Percentiles rank a stretch among this genome's conserved stretches.
Conservation (phyloP, 305 asterid species). For the Solanum hybrid region DNA sequence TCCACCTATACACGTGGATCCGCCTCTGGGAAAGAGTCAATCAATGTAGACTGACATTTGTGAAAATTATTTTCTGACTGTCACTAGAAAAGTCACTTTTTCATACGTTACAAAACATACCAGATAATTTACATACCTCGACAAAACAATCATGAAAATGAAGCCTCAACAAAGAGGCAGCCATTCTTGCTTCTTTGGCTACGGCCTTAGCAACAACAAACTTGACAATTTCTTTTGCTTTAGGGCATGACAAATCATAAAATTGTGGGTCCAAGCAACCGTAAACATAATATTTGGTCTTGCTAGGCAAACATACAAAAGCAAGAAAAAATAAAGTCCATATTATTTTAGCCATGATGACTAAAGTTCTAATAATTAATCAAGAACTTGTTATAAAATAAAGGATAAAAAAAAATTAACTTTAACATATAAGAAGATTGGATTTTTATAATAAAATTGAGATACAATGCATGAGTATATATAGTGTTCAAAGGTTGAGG, state of each 20-base stretch:
- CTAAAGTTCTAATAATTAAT: neutral
- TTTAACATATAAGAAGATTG: neutral
- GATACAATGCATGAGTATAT: neutral
- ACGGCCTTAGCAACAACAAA: slow-evolving; percentile 66
- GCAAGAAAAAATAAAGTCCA: slow-evolving; percentile 25
- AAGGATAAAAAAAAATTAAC: neutral
- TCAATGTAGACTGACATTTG: neutral
- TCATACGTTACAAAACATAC: neutral
- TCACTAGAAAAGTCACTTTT: neutral
- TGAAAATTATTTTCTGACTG: neutral
- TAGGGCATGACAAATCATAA: slow-evolving; percentile 67
- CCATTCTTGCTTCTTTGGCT: slow-evolving; percentile 73
- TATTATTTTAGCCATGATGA: slow-evolving; percentile 26
- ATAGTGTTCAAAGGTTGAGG: neutral
- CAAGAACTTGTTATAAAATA: neutral
- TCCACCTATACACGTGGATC: too few relatives aligned
- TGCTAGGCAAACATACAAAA: slow-evolving; percentile 37
- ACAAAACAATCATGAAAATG: slow-evolving; percentile 94
- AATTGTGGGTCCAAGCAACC: slow-evolving; percentile 70
- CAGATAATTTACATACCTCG: slow-evolving; percentile 24
- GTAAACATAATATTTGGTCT: slow-evolving; percentile 24
- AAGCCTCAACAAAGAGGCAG: slow-evolving; percentile 81
- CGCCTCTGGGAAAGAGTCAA: too few relatives aligned
- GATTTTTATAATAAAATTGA: neutral
- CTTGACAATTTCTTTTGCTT: slow-evolving; percentile 42